These are phyloP conservation scores for Sinapis alba DNA, from an alignment of 441 rosid genomes.

Conservation along the genomic window DNA sequence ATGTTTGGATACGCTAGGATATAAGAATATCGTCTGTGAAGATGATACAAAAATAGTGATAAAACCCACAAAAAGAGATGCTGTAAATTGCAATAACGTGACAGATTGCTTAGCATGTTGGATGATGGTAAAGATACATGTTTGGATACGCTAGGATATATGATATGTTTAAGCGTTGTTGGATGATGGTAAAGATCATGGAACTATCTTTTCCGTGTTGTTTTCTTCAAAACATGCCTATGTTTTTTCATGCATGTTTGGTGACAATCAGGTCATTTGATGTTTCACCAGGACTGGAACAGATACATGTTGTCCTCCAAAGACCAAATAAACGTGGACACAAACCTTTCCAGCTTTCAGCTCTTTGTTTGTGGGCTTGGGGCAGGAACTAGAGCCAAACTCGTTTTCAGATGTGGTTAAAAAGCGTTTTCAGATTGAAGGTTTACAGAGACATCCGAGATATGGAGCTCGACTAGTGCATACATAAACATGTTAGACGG, in stretches of 20 bases:
- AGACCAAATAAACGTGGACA: slow-evolving; percentile 40
- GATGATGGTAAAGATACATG: slow-evolving; percentile 70
- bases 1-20: too few species aligned
- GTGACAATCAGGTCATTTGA: slow-evolving; percentile 5
- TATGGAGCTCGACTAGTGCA: slow-evolving; percentile 81
- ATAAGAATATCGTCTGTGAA: too few species aligned
- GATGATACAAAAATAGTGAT: not conserved
- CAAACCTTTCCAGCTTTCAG: slow-evolving; percentile 76
- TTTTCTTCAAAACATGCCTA: not conserved
- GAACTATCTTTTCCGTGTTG: not conserved
- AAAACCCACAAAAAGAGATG: not conserved
- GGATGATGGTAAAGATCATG: slow-evolving; percentile 63
- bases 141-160: too few species aligned
- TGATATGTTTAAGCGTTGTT: slow-evolving; percentile 88
- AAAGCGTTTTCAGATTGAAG: slow-evolving; percentile 98
- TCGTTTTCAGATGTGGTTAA: slow-evolving; percentile 96
- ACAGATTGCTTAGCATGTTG: slow-evolving; percentile 42
- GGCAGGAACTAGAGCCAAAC: slow-evolving; percentile 95
- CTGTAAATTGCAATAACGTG: not conserved
- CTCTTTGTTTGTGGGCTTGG: slow-evolving; percentile 86
- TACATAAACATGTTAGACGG: slow-evolving; percentile 89
- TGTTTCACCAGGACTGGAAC: slow-evolving; percentile 72
- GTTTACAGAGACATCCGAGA: slow-evolving; percentile 81
- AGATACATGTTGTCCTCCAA: slow-evolving; percentile 41
- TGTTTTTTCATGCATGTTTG: not conserved